Percentiles rank a stretch among this genome's conserved stretches.
Conservation (phyloP, 305 asterid species). For the Rubia peregrina region DNA sequence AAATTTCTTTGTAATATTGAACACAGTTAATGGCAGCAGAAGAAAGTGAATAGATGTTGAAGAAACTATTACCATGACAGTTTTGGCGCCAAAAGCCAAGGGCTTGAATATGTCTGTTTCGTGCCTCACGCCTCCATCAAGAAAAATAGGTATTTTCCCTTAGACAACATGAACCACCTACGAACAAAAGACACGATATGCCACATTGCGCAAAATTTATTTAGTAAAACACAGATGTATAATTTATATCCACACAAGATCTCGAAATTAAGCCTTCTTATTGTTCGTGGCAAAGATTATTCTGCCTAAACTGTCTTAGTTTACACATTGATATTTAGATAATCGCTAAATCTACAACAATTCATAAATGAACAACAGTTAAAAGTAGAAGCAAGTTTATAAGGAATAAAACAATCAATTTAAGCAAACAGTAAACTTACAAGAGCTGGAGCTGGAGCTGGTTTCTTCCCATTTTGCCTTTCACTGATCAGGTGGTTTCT, state of each 20-base stretch:
- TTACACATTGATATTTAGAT: neutral
- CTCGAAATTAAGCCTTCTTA: neutral
- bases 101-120: slow-evolving; percentile 75
- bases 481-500: no score
- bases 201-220: neutral
- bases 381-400: no score
- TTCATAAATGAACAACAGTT: neutral
- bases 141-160: slow-evolving; percentile 49
- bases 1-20: no score
- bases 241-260: neutral
- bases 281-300: neutral
- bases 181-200: neutral
- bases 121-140: slow-evolving; percentile 67
- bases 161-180: slow-evolving; percentile 59
- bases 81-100: slow-evolving; percentile 68
- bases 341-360: neutral
- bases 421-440: no score
- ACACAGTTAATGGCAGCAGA: no score
- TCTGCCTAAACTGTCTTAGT: neutral
- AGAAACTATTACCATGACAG: slow-evolving; percentile 33
- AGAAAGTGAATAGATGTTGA: neutral
- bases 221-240: neutral
- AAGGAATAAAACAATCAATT: no score
- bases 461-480: no score
- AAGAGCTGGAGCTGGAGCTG: no score